These are phyloP conservation scores for Rosa chinensis DNA, from an alignment of 306 rosid genomes.

Conservation along the genomic window DNA sequence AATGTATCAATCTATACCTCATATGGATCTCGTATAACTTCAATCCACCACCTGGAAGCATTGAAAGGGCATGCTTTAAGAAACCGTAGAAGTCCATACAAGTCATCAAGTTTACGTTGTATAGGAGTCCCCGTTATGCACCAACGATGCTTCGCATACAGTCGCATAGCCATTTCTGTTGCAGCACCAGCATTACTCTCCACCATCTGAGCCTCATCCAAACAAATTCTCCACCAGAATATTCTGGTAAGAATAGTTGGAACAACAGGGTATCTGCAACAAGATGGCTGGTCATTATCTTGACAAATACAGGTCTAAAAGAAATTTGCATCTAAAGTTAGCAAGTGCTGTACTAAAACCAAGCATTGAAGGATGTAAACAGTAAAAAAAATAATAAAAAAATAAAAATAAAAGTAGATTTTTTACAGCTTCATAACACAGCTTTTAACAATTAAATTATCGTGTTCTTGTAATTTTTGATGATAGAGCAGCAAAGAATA, in stretches of 20 bases:
- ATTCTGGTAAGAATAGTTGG: conserved; percentile 92
- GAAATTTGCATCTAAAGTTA: conserved; percentile 7
- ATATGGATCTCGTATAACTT: conserved; percentile 88
- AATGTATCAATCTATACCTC: conserved; percentile 52
- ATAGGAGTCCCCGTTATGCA: conserved; percentile 97
- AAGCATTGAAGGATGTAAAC: background rate
- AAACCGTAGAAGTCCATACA: conserved; percentile 81
- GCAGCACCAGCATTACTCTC: conserved; percentile 83
- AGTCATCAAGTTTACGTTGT: conserved; percentile 88
- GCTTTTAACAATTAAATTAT: conserved; percentile 1
- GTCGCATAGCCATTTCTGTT: conserved; percentile 89
- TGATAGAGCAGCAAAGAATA: background rate
- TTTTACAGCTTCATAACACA: background rate
- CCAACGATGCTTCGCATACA: conserved; percentile 81
- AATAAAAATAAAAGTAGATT: background rate
- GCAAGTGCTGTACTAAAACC: background rate
- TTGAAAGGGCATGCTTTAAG: conserved; percentile 79
- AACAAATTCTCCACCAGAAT: conserved; percentile 97
- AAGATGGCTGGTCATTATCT: conserved; percentile 12
- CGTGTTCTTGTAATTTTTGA: background rate
- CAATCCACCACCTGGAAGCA: conserved; percentile 87
- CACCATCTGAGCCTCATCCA: conserved; percentile 99
- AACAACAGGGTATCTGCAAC: conserved; percentile 79
- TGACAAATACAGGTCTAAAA: conserved; percentile 15
- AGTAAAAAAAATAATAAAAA: background rate